Evolutionary conservation across 75 land plant genomes (phyloP).

Genomic region (Adiantum capillusveneris): DNA sequence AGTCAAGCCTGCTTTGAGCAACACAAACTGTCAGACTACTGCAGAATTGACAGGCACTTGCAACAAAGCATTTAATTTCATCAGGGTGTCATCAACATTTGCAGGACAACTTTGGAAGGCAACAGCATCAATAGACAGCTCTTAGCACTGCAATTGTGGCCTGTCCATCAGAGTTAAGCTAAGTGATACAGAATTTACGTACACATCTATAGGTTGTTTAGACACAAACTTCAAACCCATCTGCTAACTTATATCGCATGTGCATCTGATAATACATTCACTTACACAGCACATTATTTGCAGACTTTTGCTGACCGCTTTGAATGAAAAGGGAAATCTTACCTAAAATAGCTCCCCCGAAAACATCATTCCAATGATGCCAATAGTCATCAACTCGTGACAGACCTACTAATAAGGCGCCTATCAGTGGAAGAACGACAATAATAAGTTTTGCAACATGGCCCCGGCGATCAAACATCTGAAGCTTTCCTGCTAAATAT

Average conservation of each 20-base stretch:
- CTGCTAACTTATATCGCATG: too few species aligned
- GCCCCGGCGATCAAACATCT: constrained; percentile 61
- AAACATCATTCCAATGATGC: constrained; percentile 94
- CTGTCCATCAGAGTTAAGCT: background rate
- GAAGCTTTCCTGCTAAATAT: constrained; percentile 73
- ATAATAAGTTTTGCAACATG: constrained; percentile 72
- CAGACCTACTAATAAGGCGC: constrained; percentile 59
- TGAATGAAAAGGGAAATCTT: background rate
- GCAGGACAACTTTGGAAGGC: too few species aligned
- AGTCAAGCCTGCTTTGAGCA: constrained; percentile 25
- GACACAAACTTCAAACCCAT: too few species aligned
- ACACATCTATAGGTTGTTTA: background rate
- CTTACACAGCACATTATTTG: background rate
- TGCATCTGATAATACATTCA: background rate
- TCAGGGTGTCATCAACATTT: too few species aligned
- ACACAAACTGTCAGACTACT: too few species aligned
- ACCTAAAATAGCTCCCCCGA: constrained; percentile 72
- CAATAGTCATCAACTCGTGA: constrained; percentile 91
- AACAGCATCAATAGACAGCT: too few species aligned
- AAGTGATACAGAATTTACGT: background rate
- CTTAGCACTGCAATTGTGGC: too few species aligned
- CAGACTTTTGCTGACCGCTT: background rate
- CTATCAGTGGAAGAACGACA: constrained; percentile 52
- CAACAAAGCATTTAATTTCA: too few species aligned
- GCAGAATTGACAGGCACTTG: too few species aligned